Percentiles rank a stretch among this genome's conserved stretches.
phyloP scores from a whole-genome alignment of 192 early-diverging fungal species.

The Piromyces sp. region DNA sequence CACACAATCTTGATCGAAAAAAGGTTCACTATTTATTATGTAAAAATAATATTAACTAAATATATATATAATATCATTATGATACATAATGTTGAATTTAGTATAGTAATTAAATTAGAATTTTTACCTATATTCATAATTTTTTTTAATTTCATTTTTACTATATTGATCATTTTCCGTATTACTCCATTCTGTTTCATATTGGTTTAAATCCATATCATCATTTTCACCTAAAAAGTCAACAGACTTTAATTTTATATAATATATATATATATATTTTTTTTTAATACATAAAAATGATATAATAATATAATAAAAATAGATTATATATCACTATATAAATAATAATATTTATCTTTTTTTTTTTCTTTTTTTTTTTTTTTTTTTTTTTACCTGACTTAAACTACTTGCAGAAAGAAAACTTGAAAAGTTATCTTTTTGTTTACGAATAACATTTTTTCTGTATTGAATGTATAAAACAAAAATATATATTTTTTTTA shows the following conservation, averaged over 20 bases:
- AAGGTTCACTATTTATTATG: not conserved
- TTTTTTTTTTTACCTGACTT: slow-evolving; percentile 21
- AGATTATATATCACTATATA: no score
- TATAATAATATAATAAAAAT: no score
- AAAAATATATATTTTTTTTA: no score
- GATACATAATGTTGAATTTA: no score
- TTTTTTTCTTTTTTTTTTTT: no score
- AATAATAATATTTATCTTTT: no score
- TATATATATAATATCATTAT: no score
- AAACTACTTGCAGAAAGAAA: slow-evolving; percentile 39
- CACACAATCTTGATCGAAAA: not conserved
- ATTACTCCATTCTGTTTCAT: not conserved
- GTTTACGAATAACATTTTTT: not conserved
- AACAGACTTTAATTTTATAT: not conserved
- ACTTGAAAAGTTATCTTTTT: slow-evolving; percentile 32
- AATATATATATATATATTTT: no score
- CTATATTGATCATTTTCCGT: not conserved
- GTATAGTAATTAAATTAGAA: not conserved
- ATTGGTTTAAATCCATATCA: slow-evolving; percentile 21
- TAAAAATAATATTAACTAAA: no score
- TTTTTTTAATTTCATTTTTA: not conserved
- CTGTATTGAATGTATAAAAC: slow-evolving; percentile 10
- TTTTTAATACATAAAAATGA: no score
- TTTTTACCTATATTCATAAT: not conserved
- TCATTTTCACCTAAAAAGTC: slow-evolving; percentile 1